Conservation (phyloP, 257 asterid species). For the Cynanchum wilfordii region DNA sequence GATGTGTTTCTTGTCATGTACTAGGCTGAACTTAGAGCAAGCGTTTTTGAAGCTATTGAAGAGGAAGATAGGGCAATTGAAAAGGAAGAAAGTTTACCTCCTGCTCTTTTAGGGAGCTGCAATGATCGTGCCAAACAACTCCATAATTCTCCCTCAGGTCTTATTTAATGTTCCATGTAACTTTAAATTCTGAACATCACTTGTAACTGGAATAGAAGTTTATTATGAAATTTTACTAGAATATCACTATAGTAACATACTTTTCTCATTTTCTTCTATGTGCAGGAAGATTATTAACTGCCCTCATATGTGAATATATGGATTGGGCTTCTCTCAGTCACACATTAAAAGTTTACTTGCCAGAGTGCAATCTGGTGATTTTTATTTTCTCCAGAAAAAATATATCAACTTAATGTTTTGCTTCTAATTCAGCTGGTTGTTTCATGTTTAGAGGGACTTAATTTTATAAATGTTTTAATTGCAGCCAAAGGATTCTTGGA, state of each 20-base stretch:
- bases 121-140: slow-evolving; percentile 89
- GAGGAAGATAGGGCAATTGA: slow-evolving; percentile 82
- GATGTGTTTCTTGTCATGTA: slow-evolving; percentile 9
- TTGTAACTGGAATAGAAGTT: not conserved
- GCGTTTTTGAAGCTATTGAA: slow-evolving; percentile 95
- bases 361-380: slow-evolving; percentile 82
- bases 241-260: not conserved
- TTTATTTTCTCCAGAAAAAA: not conserved
- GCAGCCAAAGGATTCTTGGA: slow-evolving; percentile 93
- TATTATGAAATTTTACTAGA: not conserved
- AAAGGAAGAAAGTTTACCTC: slow-evolving; percentile 76
- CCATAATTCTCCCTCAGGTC: slow-evolving; percentile 92
- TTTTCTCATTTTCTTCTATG: slow-evolving; percentile 4
- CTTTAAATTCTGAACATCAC: not conserved
- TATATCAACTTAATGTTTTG: not conserved
- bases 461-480: slow-evolving; percentile 14
- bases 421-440: not conserved
- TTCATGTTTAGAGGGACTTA: slow-evolving; percentile 2
- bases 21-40: slow-evolving; percentile 95
- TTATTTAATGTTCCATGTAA: not conserved
- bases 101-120: slow-evolving; percentile 96
- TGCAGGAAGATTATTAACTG: slow-evolving; percentile 82
- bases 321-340: slow-evolving; percentile 94
- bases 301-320: slow-evolving; percentile 82
- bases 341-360: slow-evolving; percentile 77